A percentile compares a stretch with the other conserved stretches of the same genome.
Conservation (phyloP, 768 basidiomycete species). For the Tulasnella sp. region DNA sequence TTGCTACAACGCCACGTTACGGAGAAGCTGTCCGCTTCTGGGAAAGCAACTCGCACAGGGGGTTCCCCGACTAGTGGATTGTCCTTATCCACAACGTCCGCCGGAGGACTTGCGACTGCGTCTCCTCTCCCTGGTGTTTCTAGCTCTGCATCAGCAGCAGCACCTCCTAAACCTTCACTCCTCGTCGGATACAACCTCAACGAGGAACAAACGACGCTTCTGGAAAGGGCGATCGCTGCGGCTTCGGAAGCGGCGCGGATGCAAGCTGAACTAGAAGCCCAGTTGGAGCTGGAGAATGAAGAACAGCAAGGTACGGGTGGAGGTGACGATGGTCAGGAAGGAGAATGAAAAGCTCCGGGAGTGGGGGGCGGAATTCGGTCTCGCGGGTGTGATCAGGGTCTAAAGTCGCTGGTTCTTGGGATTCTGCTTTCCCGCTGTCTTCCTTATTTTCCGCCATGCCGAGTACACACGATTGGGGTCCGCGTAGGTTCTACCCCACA, state of each 20-base stretch:
- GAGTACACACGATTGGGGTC: not conserved
- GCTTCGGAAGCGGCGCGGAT: conserved; percentile 25
- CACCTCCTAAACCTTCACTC: conserved; percentile 1
- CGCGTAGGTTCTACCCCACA: not conserved
- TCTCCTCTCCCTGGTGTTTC: not conserved
- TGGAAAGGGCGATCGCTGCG: conserved; percentile 25
- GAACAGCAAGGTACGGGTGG: conserved; percentile 4
- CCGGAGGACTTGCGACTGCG: conserved; percentile 3
- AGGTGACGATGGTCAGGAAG: not conserved
- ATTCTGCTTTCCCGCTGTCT: not conserved
- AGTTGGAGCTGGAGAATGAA: conserved; percentile 25
- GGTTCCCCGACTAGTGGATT: not conserved
- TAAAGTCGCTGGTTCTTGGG: not conserved
- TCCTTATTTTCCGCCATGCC: not conserved
- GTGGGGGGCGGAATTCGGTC: not conserved
- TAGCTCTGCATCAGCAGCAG: not conserved
- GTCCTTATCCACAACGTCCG: not conserved
- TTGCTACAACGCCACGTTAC: conserved; percentile 22
- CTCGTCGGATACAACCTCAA: conserved; percentile 23
- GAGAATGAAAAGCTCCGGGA: not conserved
- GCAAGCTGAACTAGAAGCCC: conserved; percentile 28
- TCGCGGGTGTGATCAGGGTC: not conserved
- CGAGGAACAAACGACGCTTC: conserved; percentile 26
- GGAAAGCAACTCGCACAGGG: not conserved
- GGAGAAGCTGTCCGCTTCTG: conserved; percentile 15